A percentile compares a stretch with the other conserved stretches of the same genome.
These are phyloP conservation scores for Phytopythium montanum DNA, from an alignment of 352 stramenopile genomes.

Conservation along the genomic window DNA sequence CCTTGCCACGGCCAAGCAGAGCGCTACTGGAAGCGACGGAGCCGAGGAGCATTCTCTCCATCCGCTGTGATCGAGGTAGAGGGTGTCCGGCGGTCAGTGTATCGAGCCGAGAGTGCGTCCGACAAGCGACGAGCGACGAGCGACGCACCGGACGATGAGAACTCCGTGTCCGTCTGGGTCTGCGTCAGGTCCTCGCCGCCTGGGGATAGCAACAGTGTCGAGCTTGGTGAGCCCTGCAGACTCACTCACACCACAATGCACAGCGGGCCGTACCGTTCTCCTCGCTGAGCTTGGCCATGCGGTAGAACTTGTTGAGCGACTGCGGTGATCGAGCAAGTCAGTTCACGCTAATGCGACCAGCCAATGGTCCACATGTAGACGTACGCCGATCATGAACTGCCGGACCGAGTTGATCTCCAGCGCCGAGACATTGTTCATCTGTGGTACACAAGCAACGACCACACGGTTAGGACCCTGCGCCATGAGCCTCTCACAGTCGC, in stretches of 20 bases:
- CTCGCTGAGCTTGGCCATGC: conserved; percentile 52
- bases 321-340: conserved; percentile 8
- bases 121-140: not conserved
- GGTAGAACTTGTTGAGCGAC: conserved; percentile 82
- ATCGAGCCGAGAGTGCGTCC: not conserved
- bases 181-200: conserved; percentile 14
- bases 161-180: conserved; percentile 18
- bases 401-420: conserved; percentile 87
- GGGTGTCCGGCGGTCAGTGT: not conserved
- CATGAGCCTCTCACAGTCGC: not conserved
- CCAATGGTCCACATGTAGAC: conserved; percentile 2
- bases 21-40: conserved; percentile 4
- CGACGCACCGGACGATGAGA: conserved; percentile 5
- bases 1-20: not conserved
- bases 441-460: conserved; percentile 1
- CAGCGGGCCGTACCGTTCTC: conserved; percentile 18
- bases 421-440: conserved; percentile 88
- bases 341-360: not conserved
- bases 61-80: conserved; percentile 8
- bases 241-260: not conserved
- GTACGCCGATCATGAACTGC: conserved; percentile 84
- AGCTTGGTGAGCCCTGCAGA: not conserved
- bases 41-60: conserved; percentile 3
- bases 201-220: not conserved
- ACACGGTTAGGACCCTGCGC: not conserved